phyloP scores from a whole-genome alignment of 495 filamentous ascomycete species.

The Penicillium manginii region DNA sequence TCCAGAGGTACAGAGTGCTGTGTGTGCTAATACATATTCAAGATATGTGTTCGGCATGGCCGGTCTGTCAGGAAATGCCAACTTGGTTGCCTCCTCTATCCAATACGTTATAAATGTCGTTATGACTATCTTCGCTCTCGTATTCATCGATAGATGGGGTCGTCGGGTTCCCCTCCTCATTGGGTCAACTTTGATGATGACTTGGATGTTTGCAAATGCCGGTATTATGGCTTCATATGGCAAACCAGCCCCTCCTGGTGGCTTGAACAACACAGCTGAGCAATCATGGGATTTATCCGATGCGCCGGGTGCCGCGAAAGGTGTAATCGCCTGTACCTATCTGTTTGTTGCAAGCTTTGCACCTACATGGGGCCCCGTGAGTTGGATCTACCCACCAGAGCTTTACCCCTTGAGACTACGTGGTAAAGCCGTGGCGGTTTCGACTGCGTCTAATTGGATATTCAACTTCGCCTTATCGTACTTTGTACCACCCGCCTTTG shows the following conservation, averaged over 20 bases:
- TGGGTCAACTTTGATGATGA: slow-evolving; percentile 69
- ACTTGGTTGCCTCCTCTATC: slow-evolving; percentile 69
- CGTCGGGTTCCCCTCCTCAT: slow-evolving; percentile 66
- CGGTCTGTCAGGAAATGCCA: slow-evolving; percentile 56
- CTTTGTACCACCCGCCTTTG: slow-evolving; percentile 77
- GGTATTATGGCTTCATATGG: slow-evolving; percentile 61
- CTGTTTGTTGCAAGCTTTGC: slow-evolving; percentile 66
- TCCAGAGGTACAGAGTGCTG: no score
- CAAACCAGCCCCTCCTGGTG: slow-evolving; percentile 55
- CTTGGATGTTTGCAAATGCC: slow-evolving; percentile 71
- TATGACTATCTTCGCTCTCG: slow-evolving; percentile 57
- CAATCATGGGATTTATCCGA: slow-evolving; percentile 45
- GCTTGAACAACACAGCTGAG: slow-evolving; percentile 38
- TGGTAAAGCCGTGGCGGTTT: slow-evolving; percentile 71
- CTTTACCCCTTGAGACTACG: slow-evolving; percentile 68
- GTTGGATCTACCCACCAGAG: slow-evolving; percentile 71
- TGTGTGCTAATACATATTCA: not conserved
- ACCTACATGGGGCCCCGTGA: slow-evolving; percentile 64
- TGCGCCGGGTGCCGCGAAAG: slow-evolving; percentile 48
- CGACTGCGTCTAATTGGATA: slow-evolving; percentile 74
- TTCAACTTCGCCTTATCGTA: slow-evolving; percentile 82
- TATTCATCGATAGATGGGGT: slow-evolving; percentile 67
- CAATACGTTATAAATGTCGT: slow-evolving; percentile 69
- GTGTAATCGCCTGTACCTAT: slow-evolving; percentile 66
- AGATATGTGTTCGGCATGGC: slow-evolving; percentile 76